These are phyloP conservation scores for Fusarium lyarnte DNA, from an alignment of 2,329 filamentous ascomycete species.

Conservation along the genomic window DNA sequence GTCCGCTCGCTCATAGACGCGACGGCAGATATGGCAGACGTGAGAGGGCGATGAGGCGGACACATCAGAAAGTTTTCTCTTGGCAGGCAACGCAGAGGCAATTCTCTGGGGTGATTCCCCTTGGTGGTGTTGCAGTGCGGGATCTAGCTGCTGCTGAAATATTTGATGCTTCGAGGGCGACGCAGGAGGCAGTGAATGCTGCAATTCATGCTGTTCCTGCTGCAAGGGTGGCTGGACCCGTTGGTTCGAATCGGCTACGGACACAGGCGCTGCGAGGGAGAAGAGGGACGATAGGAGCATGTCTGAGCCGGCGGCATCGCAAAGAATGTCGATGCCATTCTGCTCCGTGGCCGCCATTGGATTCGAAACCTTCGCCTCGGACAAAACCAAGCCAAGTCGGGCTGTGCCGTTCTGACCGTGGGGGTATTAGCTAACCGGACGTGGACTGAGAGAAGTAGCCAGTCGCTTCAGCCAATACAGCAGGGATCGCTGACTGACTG, in stretches of 20 bases:
- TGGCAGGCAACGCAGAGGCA: conserved; percentile 29
- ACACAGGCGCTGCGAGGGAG: conserved; percentile 35
- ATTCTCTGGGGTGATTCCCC: conserved; percentile 17
- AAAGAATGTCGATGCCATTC: conserved; percentile 44
- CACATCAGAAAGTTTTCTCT: conserved; percentile 41
- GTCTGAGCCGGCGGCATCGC: conserved; percentile 43
- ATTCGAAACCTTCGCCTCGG: conserved; percentile 12
- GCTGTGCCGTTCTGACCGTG: conserved; percentile 14
- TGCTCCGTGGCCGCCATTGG: conserved; percentile 40
- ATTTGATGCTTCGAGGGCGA: conserved; percentile 29
- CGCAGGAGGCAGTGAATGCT: conserved; percentile 21
- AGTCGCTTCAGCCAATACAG: conserved; percentile 8
- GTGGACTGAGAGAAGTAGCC: background rate
- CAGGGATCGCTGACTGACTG: background rate
- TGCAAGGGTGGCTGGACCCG: conserved; percentile 21
- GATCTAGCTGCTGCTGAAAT: conserved; percentile 33
- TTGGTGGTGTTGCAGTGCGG: conserved; percentile 22
- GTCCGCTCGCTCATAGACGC: conserved; percentile 42
- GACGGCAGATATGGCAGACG: conserved; percentile 42
- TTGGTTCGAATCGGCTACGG: conserved; percentile 32
- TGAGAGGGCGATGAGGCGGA: conserved; percentile 41
- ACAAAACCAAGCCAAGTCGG: conserved; percentile 11
- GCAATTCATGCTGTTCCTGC: conserved; percentile 31
- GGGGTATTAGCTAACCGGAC: background rate
- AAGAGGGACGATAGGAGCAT: conserved; percentile 43